Base-by-base conservation (phyloP, 2,329 filamentous ascomycete species). In the Penicillium sp. region DNA sequence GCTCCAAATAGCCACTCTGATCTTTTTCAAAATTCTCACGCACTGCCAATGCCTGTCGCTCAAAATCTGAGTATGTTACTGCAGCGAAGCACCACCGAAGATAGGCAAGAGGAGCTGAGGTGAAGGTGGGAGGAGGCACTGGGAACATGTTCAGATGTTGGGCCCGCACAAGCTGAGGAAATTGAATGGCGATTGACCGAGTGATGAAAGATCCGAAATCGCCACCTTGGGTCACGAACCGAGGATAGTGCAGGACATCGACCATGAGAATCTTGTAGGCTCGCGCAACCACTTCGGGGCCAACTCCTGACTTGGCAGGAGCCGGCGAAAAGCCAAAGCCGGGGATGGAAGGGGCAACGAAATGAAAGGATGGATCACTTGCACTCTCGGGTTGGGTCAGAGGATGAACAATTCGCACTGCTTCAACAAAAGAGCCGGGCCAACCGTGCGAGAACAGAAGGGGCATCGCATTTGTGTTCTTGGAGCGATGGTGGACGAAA, bases 341-440 rank as follows among this genome's bases (percentile, higher is more conserved):
- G 35, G 35, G 35, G 35, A 37, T 37, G 35, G 35, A 37, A 37
- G 35, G 35, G 35, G 35, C 35, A 37, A 37, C 35, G 4, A 37
- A 37, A 37, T 37, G 35, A 37, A 37, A 37, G 35, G 35, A 37
- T 37, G 35, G 35, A 37, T 37, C 35, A 37, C 14, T 37, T 37
- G 35, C 35, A 6, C 35, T 37, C 35, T 37, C 35, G 11, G 35
- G 35, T 37, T 37, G 35, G 35, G 35, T 37, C 35, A 37, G 35
- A 37, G 35, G 35, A 37, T 37, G 35, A 37, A 37, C 35, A 37
- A 37, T 37, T 37, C 35, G 35, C 35, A 10, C 35, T 46, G 37
- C 73, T 58, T 77, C 76, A 11, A 75, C 59, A 54, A 78, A 75
- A 8, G 66, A 71, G 11, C 75, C 75, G 4, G 75, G 75, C 75